Base-by-base conservation (phyloP, 768 basidiomycete genomes). In the Boletus fagicola region DNA sequence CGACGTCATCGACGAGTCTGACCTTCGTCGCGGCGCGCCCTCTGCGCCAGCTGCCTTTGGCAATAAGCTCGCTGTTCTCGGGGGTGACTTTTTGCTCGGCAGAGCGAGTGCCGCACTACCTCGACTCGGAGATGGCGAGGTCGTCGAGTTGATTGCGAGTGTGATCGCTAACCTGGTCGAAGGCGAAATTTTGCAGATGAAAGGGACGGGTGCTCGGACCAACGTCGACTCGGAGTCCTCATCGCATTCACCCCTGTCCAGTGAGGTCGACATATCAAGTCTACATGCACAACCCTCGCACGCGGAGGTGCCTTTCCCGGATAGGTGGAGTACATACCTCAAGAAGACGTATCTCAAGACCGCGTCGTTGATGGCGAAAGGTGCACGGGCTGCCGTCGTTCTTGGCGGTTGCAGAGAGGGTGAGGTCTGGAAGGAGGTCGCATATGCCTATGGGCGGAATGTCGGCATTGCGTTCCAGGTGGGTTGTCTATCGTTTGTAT, bases 401-500 rank as follows among this genome's bases (percentile, higher is more conserved):
- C 78, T 98, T 1, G 94, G 94, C 5, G 94, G 94, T 33, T 87
- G 79, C 61, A 75, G 68, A 50, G 83, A 87, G 65, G 86, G 84
- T n/a, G 90, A 94, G 64, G 66, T 86, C 11, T 87, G 91, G 79
- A 93, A 92, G 72, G 94, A 96, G 71, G 80, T 86, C 6, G 94
- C 94, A 15, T 97, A 96, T 75, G 87, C 85, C 7, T 97, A 92
- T 72, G 94, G 93, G 1, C 80, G 92, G 53, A 93, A 95, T 73
- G 66, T 96, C 18, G 94, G 94, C 3, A 90, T 95, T 59, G 92
- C 94, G n/a, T 97, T 98, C 76, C 95, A 97, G 83, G 94, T 94
- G 60, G 53, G 78, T 72, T 10, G 10, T 30, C 5, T 42, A 28
- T n/a, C 18, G 10, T 49, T 24, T 28, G 5, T 16, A 10, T 49